Base-by-base conservation (phyloP, 192 early-diverging fungal genomes). In the Rhizoclosmatium sp. region DNA sequence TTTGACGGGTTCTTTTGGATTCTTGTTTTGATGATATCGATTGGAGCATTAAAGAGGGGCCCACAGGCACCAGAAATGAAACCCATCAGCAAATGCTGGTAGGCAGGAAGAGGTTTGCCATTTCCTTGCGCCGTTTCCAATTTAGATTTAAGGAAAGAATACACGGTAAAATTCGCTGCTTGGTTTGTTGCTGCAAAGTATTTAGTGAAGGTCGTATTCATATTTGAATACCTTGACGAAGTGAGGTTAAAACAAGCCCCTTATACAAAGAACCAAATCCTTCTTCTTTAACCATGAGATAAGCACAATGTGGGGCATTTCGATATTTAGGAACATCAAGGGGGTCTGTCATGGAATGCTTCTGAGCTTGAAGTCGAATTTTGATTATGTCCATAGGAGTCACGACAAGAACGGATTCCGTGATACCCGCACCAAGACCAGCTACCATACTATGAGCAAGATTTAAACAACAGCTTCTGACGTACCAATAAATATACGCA, bases 331-430 rank as follows among this genome's bases (percentile, higher is more conserved):
- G 96, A 39, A 96, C 85, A 72, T 99, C 97, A 78, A 97, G 86
- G 4, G 97, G 97, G 85, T 99, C 97, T 10, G 95, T 90, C 89
- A 96, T 96, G 45, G 96, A 97, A 80, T 98, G 95, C 21, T 94
- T 89, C 84, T 98, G 96, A 1, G 96, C 95, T 83, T 99, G 97
- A 70, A 99, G 86, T 79, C 97, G 95, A 79, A 99, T 99, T 88
- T 99, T 99, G 87, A 99, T 93, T 31, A 99, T 95, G 69, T 99
- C 97, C 97, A 99, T 98, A 23, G 97, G 97, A 4, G 97, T 98
- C 40, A 98, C 97, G 58, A 98, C 96, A 21, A 94, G 68, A 3
- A 99, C 92, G 16, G 96, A 94, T 85, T 99, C 97, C 31, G 97
- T 99, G 4, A 91, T 88, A 82, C 96, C 97, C 21, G 97, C 97